These are phyloP conservation scores for Fistulina hepatica DNA, from an alignment of 1,284 basidiomycete species.

Conservation along the genomic window DNA sequence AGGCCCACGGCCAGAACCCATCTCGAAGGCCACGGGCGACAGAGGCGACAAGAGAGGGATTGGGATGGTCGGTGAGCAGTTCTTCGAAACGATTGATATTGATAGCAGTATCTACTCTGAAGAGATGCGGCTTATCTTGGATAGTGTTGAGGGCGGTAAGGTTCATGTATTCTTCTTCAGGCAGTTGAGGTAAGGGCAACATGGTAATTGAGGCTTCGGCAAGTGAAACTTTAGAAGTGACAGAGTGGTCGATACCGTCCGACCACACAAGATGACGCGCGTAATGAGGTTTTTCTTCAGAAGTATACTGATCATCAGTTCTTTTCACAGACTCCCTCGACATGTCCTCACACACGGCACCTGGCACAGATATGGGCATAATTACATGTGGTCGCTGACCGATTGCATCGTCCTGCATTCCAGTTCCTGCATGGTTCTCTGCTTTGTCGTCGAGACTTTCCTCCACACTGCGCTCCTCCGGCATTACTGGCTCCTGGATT, in stretches of 20 bases:
- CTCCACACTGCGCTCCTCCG: too few relatives aligned
- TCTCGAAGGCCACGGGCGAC: constrained; percentile 22
- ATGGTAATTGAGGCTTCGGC: constrained; percentile 17
- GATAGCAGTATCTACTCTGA: constrained; percentile 27
- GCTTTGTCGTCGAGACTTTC: too few relatives aligned
- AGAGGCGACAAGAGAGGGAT: constrained; percentile 25
- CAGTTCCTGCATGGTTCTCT: neutral
- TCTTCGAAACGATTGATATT: constrained; percentile 22
- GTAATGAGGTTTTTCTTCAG: constrained; percentile 10
- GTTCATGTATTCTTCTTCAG: constrained; percentile 12
- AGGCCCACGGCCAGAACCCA: constrained; percentile 34
- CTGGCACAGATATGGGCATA: constrained; percentile 13
- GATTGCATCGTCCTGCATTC: neutral
- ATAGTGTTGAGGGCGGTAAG: constrained; percentile 15
- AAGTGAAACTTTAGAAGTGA: too few relatives aligned
- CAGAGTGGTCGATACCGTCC: too few relatives aligned
- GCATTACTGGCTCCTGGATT: too few relatives aligned
- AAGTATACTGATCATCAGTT: too few relatives aligned
- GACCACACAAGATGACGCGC: constrained; percentile 13
- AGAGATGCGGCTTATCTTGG: constrained; percentile 18
- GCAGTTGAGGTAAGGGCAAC: constrained; percentile 13
- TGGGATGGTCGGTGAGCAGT: constrained; percentile 24
- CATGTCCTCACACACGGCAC: too few relatives aligned
- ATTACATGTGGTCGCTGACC: constrained; percentile 5
- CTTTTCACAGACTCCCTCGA: too few relatives aligned